Percentiles rank a stretch among this genome's conserved stretches.
Evolutionary conservation across 371 early-diverging fungal species (phyloP).

Genomic region (Rhizopus delemar): DNA sequence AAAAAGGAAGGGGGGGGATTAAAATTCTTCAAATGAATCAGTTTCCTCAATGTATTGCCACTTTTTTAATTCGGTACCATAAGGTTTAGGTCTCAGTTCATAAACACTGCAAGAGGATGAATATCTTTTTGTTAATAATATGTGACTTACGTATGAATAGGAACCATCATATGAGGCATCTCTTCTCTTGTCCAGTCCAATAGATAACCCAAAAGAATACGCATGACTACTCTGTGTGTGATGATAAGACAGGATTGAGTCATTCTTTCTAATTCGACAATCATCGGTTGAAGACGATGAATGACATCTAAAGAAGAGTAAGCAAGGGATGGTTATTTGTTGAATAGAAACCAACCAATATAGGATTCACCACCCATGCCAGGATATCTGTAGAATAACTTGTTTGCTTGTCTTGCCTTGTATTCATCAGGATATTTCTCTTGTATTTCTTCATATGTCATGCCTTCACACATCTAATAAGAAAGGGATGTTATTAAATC

Average conservation of each 20-base stretch:
- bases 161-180: conserved; percentile 66
- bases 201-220: conserved; percentile 80
- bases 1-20: conserved; percentile 1
- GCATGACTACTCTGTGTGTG: conserved; percentile 75
- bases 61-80: conserved; percentile 71
- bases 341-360: conserved; percentile 26
- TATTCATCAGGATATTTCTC: conserved; percentile 69
- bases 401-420: conserved; percentile 64
- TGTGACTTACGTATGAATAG: conserved; percentile 48
- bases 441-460: conserved; percentile 72
- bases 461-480: conserved; percentile 46
- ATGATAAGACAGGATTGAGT: conserved; percentile 73
- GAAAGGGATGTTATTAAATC: not conserved
- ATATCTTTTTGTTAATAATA: not conserved
- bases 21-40: conserved; percentile 54
- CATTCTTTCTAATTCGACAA: conserved; percentile 86
- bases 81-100: conserved; percentile 73
- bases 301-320: conserved; percentile 65
- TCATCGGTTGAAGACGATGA: conserved; percentile 78
- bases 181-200: conserved; percentile 69
- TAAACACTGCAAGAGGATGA: conserved; percentile 33
- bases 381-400: conserved; percentile 82
- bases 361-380: conserved; percentile 87
- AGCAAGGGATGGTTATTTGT: not conserved
- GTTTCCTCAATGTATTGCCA: conserved; percentile 57